phyloP scores from a whole-genome alignment of 805 yeast genomes.

The Metschnikowia lochheadii region DNA sequence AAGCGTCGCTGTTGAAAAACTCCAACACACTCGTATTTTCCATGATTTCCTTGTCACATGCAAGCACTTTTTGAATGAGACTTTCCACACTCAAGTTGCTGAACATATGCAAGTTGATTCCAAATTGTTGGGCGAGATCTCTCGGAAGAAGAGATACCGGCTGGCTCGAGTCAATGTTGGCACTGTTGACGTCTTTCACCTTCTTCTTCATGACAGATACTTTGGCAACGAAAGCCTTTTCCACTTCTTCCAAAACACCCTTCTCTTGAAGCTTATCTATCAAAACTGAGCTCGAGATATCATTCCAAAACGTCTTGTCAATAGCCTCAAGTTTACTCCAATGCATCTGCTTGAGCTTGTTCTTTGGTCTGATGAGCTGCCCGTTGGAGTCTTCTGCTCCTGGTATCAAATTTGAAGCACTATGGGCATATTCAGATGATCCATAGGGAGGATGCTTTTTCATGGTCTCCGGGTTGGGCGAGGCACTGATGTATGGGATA shows the following conservation, averaged over 20 bases:
- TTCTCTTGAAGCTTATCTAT: slow-evolving; percentile 63
- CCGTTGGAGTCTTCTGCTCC: not conserved
- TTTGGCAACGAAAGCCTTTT: slow-evolving; percentile 81
- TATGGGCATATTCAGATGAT: not conserved
- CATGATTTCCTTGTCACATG: slow-evolving; percentile 55
- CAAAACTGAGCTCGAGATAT: slow-evolving; percentile 52
- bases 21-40: slow-evolving; percentile 58
- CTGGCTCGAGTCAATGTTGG: not conserved
- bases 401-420: not conserved
- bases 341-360: slow-evolving; percentile 87
- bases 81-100: slow-evolving; percentile 50
- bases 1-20: slow-evolving; percentile 64
- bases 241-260: slow-evolving; percentile 83
- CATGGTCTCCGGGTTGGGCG: not conserved
- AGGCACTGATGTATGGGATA: not conserved
- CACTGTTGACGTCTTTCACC: slow-evolving; percentile 43
- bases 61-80: slow-evolving; percentile 49
- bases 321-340: slow-evolving; percentile 92
- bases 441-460: not conserved
- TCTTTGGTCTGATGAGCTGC: slow-evolving; percentile 49
- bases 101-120: slow-evolving; percentile 69
- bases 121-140: slow-evolving; percentile 77
- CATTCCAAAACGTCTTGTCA: slow-evolving; percentile 82
- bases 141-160: slow-evolving; percentile 59
- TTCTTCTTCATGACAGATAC: slow-evolving; percentile 44